Evolutionary conservation across 2,329 filamentous ascomycete genomes (phyloP).

Genomic region (Beauveria caledonica): DNA sequence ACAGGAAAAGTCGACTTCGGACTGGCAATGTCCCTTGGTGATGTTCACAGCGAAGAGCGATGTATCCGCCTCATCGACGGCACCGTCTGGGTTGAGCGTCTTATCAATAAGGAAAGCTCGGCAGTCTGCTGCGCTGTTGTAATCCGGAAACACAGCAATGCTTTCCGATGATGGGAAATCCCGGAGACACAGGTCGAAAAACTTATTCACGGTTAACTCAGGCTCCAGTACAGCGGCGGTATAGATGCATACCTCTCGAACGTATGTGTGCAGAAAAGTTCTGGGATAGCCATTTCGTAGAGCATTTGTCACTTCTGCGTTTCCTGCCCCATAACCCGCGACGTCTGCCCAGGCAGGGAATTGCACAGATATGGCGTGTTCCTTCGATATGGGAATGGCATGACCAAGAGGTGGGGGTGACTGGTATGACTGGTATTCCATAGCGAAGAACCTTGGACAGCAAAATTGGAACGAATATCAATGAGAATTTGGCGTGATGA

Average conservation of each 20-base stretch:
- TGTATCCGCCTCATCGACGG: background rate
- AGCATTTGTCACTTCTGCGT: background rate
- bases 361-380: background rate
- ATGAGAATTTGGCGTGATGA: background rate
- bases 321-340: background rate
- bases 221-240: background rate
- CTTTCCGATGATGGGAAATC: background rate
- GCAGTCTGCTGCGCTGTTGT: background rate
- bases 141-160: background rate
- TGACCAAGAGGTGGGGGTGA: background rate
- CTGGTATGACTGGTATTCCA: background rate
- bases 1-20: background rate
- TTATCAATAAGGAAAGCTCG: background rate
- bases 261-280: background rate
- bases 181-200: background rate
- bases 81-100: background rate
- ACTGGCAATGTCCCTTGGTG: background rate
- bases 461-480: background rate
- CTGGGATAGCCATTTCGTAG: conserved; percentile 1
- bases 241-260: background rate
- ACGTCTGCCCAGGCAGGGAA: background rate
- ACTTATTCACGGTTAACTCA: background rate
- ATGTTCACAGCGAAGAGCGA: background rate
- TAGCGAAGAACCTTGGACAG: background rate
- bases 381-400: background rate